Base-by-base conservation (phyloP, 345 rosid species). In the Viola odorata region DNA sequence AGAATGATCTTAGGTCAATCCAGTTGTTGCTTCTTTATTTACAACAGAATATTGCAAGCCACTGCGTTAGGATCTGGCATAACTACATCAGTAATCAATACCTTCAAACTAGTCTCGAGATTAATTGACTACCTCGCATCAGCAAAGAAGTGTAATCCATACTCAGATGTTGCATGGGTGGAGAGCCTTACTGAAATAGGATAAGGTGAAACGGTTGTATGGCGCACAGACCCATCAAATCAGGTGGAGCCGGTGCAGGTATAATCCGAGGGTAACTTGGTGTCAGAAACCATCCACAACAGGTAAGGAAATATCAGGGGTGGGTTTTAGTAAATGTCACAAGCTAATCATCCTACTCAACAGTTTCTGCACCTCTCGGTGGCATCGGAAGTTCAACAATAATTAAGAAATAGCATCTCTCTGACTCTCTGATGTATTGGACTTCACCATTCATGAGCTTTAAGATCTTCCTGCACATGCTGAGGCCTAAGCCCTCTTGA, bases 401-500 rank as follows among this genome's bases (percentile, higher is more conserved):
- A 45, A 87, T 82, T 61, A 82, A 76, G 83, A 91, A 89, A 73
- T 78, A 87, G 40, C 88, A 84, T 67, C 87, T 77, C 63, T 89
- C 92, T 0, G 78, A 89, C 68, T 87, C 89, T 79, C 88, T 80
- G 63, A 89, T 84, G 57, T 92, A 92, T 69, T 89, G 96, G 63
- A 92, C 91, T 69, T 89, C 91, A 60, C 98, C 96, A 60, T 78
- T 78, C 96, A 89, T 85, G 58, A 82, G 84, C 85, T 88, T 94
- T 45, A 90, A 71, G 55, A 94, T 90, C 82, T 81, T 94, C 80
- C 89, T 65, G 87, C 95, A 88, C 83, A 88, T 81, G 82, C 97
- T 84, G 75, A 90, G 81, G 53, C 95, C 96, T 58, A 94, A 66
- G n/a, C 97, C 97, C 66, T 94, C 97, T 55, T 83, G 91, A 42